Evolutionary conservation across 805 yeast species (phyloP).

Genomic region (Saturnispora besseyi): DNA sequence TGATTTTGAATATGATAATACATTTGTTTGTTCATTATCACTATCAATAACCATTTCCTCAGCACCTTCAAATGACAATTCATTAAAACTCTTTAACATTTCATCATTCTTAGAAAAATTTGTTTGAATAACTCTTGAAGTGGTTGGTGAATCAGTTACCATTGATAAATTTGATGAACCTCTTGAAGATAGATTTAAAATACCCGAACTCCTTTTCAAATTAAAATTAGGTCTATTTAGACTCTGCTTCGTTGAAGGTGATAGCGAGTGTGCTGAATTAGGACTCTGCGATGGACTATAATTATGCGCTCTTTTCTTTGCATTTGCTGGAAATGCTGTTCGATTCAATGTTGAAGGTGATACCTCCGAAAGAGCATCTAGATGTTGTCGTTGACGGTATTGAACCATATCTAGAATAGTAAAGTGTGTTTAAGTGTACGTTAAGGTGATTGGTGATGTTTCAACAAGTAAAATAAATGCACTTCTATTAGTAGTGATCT

Average conservation of each 20-base stretch:
- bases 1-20: slow-evolving; percentile 16
- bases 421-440: not conserved
- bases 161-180: slow-evolving; percentile 2
- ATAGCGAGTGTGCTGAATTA: slow-evolving; percentile 12
- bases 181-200: slow-evolving; percentile 35
- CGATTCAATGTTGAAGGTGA: slow-evolving; percentile 19
- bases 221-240: not conserved
- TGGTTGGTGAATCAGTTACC: slow-evolving; percentile 30
- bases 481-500: not conserved
- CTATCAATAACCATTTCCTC: not conserved
- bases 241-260: slow-evolving; percentile 13
- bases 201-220: slow-evolving; percentile 37
- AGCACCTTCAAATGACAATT: slow-evolving; percentile 19
- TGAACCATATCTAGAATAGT: not conserved
- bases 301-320: slow-evolving; percentile 18
- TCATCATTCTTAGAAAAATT: slow-evolving; percentile 17
- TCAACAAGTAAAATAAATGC: not conserved
- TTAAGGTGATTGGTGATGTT: not conserved
- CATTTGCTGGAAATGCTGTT: slow-evolving; percentile 24
- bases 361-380: slow-evolving; percentile 13
- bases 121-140: slow-evolving; percentile 22
- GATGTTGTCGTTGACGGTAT: slow-evolving; percentile 6
- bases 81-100: slow-evolving; percentile 29
- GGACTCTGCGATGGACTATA: slow-evolving; percentile 20
- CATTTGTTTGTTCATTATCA: not conserved